phyloP scores from a whole-genome alignment of 805 yeast species.

The Metschnikowia hibisci region DNA sequence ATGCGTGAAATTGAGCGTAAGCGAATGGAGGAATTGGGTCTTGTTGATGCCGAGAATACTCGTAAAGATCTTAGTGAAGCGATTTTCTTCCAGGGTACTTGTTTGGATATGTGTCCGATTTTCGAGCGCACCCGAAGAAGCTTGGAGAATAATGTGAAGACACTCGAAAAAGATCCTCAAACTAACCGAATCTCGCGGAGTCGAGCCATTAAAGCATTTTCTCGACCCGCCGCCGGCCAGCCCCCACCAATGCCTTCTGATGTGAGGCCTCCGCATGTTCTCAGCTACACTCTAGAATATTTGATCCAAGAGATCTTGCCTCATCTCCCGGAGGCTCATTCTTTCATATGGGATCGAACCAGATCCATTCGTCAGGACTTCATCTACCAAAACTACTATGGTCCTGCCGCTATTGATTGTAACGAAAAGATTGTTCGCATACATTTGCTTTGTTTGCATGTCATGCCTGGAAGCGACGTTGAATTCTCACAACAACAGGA shows the following conservation, averaged over 20 bases:
- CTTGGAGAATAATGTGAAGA: slow-evolving; percentile 80
- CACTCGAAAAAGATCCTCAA: slow-evolving; percentile 63
- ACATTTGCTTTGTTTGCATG: slow-evolving; percentile 75
- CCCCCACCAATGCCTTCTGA: slow-evolving; percentile 97
- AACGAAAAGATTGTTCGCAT: slow-evolving; percentile 88
- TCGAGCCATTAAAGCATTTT: slow-evolving; percentile 83
- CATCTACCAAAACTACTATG: slow-evolving; percentile 89
- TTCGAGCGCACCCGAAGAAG: slow-evolving; percentile 87
- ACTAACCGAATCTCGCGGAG: slow-evolving; percentile 50
- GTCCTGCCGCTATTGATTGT: slow-evolving; percentile 91
- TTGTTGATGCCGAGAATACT: slow-evolving; percentile 83
- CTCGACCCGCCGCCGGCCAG: slow-evolving; percentile 97
- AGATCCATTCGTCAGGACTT: slow-evolving; percentile 96
- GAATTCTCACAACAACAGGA: slow-evolving; percentile 95
- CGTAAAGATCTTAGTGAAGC: slow-evolving; percentile 86
- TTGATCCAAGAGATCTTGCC: slow-evolving; percentile 61
- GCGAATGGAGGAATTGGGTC: slow-evolving; percentile 73
- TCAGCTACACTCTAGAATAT: slow-evolving; percentile 65
- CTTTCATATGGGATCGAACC: slow-evolving; percentile 96
- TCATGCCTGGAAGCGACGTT: slow-evolving; percentile 67
- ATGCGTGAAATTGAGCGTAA: slow-evolving; percentile 72
- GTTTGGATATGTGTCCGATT: slow-evolving; percentile 91
- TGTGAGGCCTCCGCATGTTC: slow-evolving; percentile 85
- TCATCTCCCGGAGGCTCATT: slow-evolving; percentile 76
- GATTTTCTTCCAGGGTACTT: slow-evolving; percentile 80